Base-by-base conservation (phyloP, 2,329 filamentous ascomycete species). In the Teratosphaeria destructans region DNA sequence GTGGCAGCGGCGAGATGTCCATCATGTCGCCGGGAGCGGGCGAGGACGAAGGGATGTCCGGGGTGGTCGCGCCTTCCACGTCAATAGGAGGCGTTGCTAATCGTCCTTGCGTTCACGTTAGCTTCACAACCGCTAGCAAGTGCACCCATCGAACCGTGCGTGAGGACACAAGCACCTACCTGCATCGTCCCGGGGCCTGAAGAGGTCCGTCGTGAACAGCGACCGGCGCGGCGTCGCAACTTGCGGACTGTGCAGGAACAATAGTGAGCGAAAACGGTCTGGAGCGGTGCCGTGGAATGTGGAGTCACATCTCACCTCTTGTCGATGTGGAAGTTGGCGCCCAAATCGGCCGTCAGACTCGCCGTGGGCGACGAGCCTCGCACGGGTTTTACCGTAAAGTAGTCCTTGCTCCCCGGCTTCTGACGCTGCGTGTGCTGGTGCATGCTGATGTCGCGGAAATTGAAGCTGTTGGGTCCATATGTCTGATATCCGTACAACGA, bases 251-350 rank as follows among this genome's bases (percentile, higher is more conserved):
- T n/a, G 27, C 43, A 49, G 16, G 59, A 71, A 65, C 69, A 57
- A 61, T 56, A 55, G 59, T 64, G 70, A 65, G 70, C 66, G 73
- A 43, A 52, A 43, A 52, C 55, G 56, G 43, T 43, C 37, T 49
- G 43, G 43, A 23, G 43, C 57, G 29, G 32, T 63, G 64, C 29
- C 66, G 67, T 67, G 66, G 66, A 71, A 68, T 69, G 67, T 67
- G 78, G 82, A 65, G 67, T 37, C 27, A 37, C 10, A n/a, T 32
- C 27, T 27, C 80, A 96, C 93, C 92, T 96, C 71, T 88, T 90
- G 75, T 96, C 92, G 73, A 97, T 89, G 72, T 93, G 89, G 73
- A 97, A 95, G 79, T 97, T 99, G 73, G 96, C 91, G 60, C 92
- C 96, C 68, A 97, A 82, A 76, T 99, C 94, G 63, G 91, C 92